Base-by-base conservation (phyloP, 257 asterid genomes). In the Nicotiana attenuata region DNA sequence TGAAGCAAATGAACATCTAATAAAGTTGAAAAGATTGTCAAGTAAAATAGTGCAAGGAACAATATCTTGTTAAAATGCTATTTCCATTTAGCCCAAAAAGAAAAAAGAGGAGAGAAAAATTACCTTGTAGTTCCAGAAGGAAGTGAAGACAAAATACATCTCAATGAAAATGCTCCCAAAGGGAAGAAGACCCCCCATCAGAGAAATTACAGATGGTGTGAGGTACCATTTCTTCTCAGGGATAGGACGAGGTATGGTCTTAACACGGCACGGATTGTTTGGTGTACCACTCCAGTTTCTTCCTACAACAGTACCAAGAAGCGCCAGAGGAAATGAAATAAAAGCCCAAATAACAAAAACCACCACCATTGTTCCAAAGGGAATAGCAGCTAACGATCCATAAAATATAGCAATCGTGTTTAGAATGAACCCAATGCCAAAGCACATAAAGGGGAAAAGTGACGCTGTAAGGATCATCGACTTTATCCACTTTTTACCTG, bases 111-210 rank as follows among this genome's bases (percentile, higher is more conserved):
- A 41, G 52, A 67, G 15, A 57, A 0, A 41, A 17, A 77, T 81
- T 86, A 93, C 97, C 97, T 93, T 92, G 92, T 93, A 92, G 86
- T 93, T 93, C 97, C 97, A 93, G 92, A 93, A 93, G 88, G 97
- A 93, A 68, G 97, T 92, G 95, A 93, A 93, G 86, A 93, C 97
- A 47, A 93, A 93, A 80, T 92, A 93, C 97, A 93, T 93, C 88
- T 93, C 97, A 52, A 93, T 93, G 66, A 93, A 93, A 82, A 93
- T 93, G 92, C 97, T 93, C 65, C 97, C 97, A 33, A 93, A 93
- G 50, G 97, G 97, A 84, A 93, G 97, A 75, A 93, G 88, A 77
- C 97, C 97, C 81, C 97, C 97, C 97, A 93, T 92, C 85, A 93
- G 91, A 68, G 97, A 88, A 82, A 93, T 87, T 50, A 93, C 82